Evolutionary conservation across 2,329 filamentous ascomycete species (phyloP).

Genomic region (Coniochaeta sp.): DNA sequence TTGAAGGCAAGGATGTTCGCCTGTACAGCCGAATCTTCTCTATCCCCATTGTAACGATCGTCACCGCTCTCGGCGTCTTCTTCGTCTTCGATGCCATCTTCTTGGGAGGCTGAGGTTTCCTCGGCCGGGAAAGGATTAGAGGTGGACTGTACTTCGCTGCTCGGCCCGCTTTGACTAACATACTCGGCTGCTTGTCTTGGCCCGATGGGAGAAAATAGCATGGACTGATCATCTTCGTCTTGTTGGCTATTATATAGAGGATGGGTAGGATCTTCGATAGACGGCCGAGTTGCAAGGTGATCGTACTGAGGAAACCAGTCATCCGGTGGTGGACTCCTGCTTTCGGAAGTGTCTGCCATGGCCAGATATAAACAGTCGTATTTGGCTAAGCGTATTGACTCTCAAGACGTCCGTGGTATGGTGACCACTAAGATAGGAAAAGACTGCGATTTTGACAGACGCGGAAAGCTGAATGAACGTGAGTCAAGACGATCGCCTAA

Average conservation of each 20-base stretch:
- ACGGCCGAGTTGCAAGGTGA: background rate
- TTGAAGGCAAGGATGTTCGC: constrained; percentile 18
- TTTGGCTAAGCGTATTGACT: no score
- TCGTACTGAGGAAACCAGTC: background rate
- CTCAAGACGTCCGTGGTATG: no score
- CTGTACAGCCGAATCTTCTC: background rate
- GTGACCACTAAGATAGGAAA: no score
- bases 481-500: background rate
- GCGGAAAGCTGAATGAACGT: background rate
- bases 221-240: background rate
- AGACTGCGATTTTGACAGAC: background rate
- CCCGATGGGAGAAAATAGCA: no score
- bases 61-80: background rate
- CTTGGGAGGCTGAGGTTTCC: no score
- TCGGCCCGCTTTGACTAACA: no score
- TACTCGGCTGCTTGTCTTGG: no score
- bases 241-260: background rate
- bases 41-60: background rate
- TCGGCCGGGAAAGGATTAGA: no score
- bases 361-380: no score
- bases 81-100: background rate
- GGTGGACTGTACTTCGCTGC: no score
- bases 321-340: background rate
- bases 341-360: background rate
- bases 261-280: background rate